Evolutionary conservation across 2,329 filamentous ascomycete genomes (phyloP).

Genomic region (Lasiodiplodia sp.): DNA sequence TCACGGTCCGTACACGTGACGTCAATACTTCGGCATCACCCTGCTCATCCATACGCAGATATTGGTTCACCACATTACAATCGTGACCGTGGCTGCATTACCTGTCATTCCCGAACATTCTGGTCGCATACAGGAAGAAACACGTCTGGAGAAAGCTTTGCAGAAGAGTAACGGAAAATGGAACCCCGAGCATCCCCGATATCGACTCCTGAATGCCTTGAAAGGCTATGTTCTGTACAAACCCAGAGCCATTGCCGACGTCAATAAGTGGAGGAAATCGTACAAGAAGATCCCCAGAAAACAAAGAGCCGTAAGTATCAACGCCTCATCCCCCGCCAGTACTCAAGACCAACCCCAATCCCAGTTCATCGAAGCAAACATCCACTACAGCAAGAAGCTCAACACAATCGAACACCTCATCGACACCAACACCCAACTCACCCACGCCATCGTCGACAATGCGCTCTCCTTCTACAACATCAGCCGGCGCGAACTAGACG

Average conservation of each 20-base stretch:
- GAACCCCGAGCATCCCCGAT: constrained; percentile 32
- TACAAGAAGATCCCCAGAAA: constrained; percentile 38
- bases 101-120: neutral
- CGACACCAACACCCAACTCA: constrained; percentile 55
- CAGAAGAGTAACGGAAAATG: constrained; percentile 35
- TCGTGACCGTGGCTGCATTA: neutral
- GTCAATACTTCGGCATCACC: neutral
- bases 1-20: neutral
- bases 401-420: constrained; percentile 54
- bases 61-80: neutral
- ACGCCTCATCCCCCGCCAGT: neutral
- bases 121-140: constrained; percentile 31
- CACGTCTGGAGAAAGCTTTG: constrained; percentile 36
- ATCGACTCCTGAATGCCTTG: constrained; percentile 36
- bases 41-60: neutral
- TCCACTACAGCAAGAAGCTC: constrained; percentile 51
- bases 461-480: constrained; percentile 59
- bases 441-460: constrained; percentile 54
- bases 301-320: constrained; percentile 31
- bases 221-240: constrained; percentile 35
- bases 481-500: constrained; percentile 53
- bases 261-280: constrained; percentile 37
- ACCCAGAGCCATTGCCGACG: constrained; percentile 36
- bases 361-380: constrained; percentile 35
- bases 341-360: neutral